Percentiles rank a stretch among this genome's conserved stretches.
Conservation (phyloP, 1,284 basidiomycete genomes). For the Leccinum solheimii region DNA sequence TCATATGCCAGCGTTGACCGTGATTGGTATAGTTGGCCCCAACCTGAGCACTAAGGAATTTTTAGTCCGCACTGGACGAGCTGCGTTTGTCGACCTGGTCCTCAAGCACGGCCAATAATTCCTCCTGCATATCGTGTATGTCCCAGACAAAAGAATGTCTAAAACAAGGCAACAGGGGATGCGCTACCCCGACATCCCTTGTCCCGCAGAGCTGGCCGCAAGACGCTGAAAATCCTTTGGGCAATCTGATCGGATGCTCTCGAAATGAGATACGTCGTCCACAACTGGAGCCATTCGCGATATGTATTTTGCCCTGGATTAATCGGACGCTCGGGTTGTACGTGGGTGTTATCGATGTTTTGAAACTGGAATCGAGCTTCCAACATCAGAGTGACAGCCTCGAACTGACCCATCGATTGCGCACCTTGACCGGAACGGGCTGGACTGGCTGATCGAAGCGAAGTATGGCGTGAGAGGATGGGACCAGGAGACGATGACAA, state of each 20-base stretch:
- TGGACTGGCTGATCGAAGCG: too few species aligned
- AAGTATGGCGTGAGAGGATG: too few species aligned
- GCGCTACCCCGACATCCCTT: constrained; percentile 90
- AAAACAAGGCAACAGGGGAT: constrained; percentile 87
- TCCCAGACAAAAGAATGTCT: constrained; percentile 85
- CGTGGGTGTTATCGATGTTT: constrained; percentile 40
- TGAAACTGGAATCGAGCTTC: constrained; percentile 73
- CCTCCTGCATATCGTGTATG: constrained; percentile 65
- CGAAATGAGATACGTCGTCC: constrained; percentile 86
- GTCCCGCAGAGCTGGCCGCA: constrained; percentile 78
- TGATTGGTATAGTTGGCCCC: constrained; percentile 6
- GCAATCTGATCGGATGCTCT: constrained; percentile 58
- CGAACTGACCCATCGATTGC: constrained; percentile 77
- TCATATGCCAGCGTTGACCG: constrained; percentile 1
- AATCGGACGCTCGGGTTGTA: constrained; percentile 62
- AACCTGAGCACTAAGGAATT: constrained; percentile 87
- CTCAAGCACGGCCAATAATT: constrained; percentile 81
- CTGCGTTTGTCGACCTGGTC: constrained; percentile 79
- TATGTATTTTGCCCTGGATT: constrained; percentile 80
- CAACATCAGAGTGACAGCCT: constrained; percentile 88
- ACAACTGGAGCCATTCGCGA: constrained; percentile 94
- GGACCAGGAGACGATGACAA: too few species aligned
- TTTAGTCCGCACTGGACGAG: constrained; percentile 69
- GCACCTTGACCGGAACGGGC: constrained; percentile 63
- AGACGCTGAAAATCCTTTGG: constrained; percentile 74